phyloP scores from a whole-genome alignment of 176 grass and related monocot genomes.

The Aegilops bicornis region DNA sequence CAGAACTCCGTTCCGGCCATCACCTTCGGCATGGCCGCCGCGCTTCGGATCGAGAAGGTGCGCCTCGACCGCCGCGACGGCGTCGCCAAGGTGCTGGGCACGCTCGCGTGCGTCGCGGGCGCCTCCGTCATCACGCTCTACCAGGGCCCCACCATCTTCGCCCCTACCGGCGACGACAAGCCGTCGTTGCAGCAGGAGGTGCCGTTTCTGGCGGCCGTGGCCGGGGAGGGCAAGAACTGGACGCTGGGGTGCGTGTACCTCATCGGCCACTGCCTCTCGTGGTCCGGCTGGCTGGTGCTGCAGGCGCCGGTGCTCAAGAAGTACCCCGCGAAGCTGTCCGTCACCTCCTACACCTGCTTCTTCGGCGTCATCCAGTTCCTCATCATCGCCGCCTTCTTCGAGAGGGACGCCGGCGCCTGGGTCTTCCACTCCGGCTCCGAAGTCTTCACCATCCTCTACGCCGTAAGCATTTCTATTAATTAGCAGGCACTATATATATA shows the following conservation, averaged over 20 bases:
- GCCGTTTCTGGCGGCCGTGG: conserved; percentile 9
- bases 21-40: conserved; percentile 96
- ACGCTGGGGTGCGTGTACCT: conserved; percentile 91
- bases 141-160: conserved; percentile 84
- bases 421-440: conserved; percentile 89
- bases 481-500: no score
- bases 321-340: conserved; percentile 87
- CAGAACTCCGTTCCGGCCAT: conserved; percentile 97
- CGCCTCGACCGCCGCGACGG: conserved; percentile 76
- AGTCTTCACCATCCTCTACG: conserved; percentile 95
- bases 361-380: conserved; percentile 99
- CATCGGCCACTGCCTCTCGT: conserved; percentile 95
- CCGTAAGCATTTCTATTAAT: conserved; percentile 25
- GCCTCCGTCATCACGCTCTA: conserved; percentile 93
- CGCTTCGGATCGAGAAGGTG: conserved; percentile 87
- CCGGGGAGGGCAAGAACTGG: conserved; percentile 65
- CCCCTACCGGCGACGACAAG: conserved; percentile 17
- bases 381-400: conserved; percentile 95
- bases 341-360: conserved; percentile 99
- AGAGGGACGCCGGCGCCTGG: conserved; percentile 85
- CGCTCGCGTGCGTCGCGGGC: conserved; percentile 77
- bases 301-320: conserved; percentile 95
- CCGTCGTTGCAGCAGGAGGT: neutral
- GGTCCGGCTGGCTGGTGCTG: conserved; percentile 97
- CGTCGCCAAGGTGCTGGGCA: conserved; percentile 74